These are phyloP conservation scores for Panaeolus cyanescens DNA, from an alignment of 768 basidiomycete genomes.

Conservation along the genomic window DNA sequence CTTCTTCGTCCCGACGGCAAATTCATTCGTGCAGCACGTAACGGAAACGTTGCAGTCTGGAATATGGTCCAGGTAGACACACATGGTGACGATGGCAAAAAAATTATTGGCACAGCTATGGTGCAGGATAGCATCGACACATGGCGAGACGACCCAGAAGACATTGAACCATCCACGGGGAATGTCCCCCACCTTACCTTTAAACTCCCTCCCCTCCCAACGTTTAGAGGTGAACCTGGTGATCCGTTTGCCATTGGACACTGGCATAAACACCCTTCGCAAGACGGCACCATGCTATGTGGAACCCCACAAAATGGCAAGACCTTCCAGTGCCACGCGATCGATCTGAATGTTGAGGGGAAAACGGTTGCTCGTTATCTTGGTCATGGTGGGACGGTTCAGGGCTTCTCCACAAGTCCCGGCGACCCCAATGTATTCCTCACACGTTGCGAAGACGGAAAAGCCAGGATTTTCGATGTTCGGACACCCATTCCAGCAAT, in stretches of 20 bases:
- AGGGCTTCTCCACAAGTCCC: constrained; percentile 32
- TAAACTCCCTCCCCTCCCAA: constrained; percentile 5
- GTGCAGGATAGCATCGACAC: constrained; percentile 6
- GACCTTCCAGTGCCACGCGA: constrained; percentile 18
- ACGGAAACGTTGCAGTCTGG: constrained; percentile 35
- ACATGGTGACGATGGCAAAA: constrained; percentile 25
- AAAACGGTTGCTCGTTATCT: constrained; percentile 32
- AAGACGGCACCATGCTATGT: constrained; percentile 22
- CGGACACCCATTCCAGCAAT: constrained; percentile 36
- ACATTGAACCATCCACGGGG: constrained; percentile 31
- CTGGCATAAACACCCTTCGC: constrained; percentile 27
- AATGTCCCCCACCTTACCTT: constrained; percentile 14
- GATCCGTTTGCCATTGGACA: constrained; percentile 8
- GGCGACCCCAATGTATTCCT: constrained; percentile 37
- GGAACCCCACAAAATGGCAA: constrained; percentile 8
- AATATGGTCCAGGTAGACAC: constrained; percentile 31
- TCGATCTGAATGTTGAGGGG: constrained; percentile 36
- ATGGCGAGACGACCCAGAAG: constrained; percentile 22
- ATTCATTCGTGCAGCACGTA: constrained; percentile 32
- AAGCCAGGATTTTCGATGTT: constrained; percentile 39
- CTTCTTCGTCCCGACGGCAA: constrained; percentile 25
- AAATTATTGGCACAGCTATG: constrained; percentile 18
- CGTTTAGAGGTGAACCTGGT: constrained; percentile 11
- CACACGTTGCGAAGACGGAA: constrained; percentile 38
- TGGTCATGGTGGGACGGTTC: constrained; percentile 36